These are phyloP conservation scores for Geosmithia morbida DNA, from an alignment of 2,329 filamentous ascomycete species.

Conservation along the genomic window DNA sequence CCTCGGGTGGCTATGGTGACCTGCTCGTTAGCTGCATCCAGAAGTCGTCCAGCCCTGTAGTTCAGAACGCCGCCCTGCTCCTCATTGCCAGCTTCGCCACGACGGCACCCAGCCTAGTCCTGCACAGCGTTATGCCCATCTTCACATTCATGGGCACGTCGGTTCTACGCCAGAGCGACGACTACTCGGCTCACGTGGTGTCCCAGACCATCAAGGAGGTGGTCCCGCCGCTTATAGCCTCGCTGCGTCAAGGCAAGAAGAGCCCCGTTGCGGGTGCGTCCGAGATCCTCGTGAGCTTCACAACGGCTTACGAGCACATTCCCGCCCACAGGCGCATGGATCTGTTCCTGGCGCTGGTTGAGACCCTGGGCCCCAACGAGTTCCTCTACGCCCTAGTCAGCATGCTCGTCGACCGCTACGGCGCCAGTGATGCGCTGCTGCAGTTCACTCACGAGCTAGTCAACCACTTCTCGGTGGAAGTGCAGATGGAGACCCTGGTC, in stretches of 20 bases:
- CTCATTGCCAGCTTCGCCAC: slow-evolving; percentile 77
- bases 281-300: slow-evolving; percentile 88
- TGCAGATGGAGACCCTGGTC: slow-evolving; percentile 65
- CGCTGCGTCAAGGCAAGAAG: slow-evolving; percentile 67
- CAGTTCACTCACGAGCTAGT: slow-evolving; percentile 66
- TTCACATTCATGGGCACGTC: slow-evolving; percentile 97
- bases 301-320: slow-evolving; percentile 91
- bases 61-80: slow-evolving; percentile 82
- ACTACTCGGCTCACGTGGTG: slow-evolving; percentile 93
- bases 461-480: slow-evolving; percentile 54
- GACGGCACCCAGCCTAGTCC: slow-evolving; percentile 76
- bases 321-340: slow-evolving; percentile 71
- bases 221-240: slow-evolving; percentile 79
- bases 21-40: slow-evolving; percentile 89
- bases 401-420: slow-evolving; percentile 84
- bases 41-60: slow-evolving; percentile 78
- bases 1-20: slow-evolving; percentile 71
- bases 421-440: slow-evolving; percentile 56
- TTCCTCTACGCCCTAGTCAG: slow-evolving; percentile 79
- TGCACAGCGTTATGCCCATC: slow-evolving; percentile 97
- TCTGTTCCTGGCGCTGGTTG: slow-evolving; percentile 72
- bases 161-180: slow-evolving; percentile 81
- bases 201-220: slow-evolving; percentile 91
- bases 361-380: slow-evolving; percentile 73
- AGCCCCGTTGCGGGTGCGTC: slow-evolving; percentile 68